Conservation (phyloP, 2,329 filamentous ascomycete genomes). For the Alternaria burnsii region DNA sequence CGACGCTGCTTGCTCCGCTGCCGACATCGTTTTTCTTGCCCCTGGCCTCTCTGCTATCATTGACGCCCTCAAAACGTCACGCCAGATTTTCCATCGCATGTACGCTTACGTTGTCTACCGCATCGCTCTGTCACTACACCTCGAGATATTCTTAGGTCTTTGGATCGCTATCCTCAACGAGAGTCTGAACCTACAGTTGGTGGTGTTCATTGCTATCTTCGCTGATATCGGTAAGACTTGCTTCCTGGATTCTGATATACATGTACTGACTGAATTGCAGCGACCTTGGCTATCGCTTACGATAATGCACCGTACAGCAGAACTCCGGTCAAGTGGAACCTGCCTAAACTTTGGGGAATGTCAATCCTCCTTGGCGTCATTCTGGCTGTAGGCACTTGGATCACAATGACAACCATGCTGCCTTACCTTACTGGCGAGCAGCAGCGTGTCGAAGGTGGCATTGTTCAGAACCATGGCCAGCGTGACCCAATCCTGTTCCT, state of each 20-base stretch:
- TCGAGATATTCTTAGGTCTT: slow-evolving; percentile 89
- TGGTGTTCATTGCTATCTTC: slow-evolving; percentile 95
- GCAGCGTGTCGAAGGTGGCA: slow-evolving; percentile 75
- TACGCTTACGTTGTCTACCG: slow-evolving; percentile 96
- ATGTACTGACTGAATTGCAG: slow-evolving; percentile 43
- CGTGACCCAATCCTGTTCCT: slow-evolving; percentile 86
- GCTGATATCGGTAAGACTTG: slow-evolving; percentile 70
- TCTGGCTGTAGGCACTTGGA: slow-evolving; percentile 85
- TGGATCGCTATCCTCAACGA: slow-evolving; percentile 91
- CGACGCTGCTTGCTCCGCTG: slow-evolving; percentile 87
- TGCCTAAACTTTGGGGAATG: slow-evolving; percentile 94
- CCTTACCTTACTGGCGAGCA: slow-evolving; percentile 50
- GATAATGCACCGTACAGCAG: slow-evolving; percentile 90
- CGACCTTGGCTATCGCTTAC: slow-evolving; percentile 90
- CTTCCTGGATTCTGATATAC: not conserved
- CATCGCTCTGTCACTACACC: slow-evolving; percentile 89
- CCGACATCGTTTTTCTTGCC: slow-evolving; percentile 93
- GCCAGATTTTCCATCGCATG: slow-evolving; percentile 97
- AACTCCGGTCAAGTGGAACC: slow-evolving; percentile 92
- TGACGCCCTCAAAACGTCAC: slow-evolving; percentile 89
- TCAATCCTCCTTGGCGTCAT: slow-evolving; percentile 83
- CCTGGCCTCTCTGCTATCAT: slow-evolving; percentile 92
- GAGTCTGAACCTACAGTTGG: slow-evolving; percentile 83
- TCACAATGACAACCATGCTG: slow-evolving; percentile 86
- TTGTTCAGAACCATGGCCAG: slow-evolving; percentile 87